A percentile compares a stretch with the other conserved stretches of the same genome.
These are phyloP conservation scores for Myxozyma sirexii DNA, from an alignment of 805 yeast genomes.

Conservation along the genomic window DNA sequence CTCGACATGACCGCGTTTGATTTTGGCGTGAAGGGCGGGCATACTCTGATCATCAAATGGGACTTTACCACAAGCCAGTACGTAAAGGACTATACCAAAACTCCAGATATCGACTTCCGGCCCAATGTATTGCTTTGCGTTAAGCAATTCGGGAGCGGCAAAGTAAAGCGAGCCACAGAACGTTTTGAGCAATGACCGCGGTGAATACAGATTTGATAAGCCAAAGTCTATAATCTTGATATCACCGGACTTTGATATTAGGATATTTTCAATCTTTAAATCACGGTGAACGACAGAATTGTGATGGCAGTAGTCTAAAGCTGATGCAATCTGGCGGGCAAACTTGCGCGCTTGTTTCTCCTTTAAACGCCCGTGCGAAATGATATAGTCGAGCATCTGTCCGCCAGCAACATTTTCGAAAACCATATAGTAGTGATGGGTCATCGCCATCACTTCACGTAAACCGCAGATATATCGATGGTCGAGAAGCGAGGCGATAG, in stretches of 20 bases:
- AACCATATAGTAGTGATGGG: conserved; percentile 93
- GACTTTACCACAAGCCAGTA: conserved; percentile 94
- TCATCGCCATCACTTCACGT: conserved; percentile 94
- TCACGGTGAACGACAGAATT: conserved; percentile 97
- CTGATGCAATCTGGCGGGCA: conserved; percentile 91
- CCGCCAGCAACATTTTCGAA: conserved; percentile 98
- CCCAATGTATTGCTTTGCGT: conserved; percentile 90
- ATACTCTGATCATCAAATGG: conserved; percentile 97
- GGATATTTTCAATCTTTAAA: conserved; percentile 91
- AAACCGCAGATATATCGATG: conserved; percentile 92
- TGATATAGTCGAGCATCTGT: conserved; percentile 95
- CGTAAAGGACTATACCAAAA: conserved; percentile 94
- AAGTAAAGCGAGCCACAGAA: conserved; percentile 96
- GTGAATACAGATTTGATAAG: conserved; percentile 80
- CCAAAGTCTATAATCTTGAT: conserved; percentile 97
- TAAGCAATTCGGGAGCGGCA: conserved; percentile 96
- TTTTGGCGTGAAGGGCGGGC: conserved; percentile 87
- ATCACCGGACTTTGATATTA: conserved; percentile 92
- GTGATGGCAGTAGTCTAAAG: conserved; percentile 89
- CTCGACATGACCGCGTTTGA: conserved; percentile 88
- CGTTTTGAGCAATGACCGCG: conserved; percentile 74
- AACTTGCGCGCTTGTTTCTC: conserved; percentile 94
- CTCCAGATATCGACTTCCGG: conserved; percentile 99
- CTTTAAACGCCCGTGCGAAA: conserved; percentile 90
- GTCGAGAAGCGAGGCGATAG: conserved; percentile 82